Conservation (phyloP, 2,329 filamentous ascomycete species). For the Onygena corvina region DNA sequence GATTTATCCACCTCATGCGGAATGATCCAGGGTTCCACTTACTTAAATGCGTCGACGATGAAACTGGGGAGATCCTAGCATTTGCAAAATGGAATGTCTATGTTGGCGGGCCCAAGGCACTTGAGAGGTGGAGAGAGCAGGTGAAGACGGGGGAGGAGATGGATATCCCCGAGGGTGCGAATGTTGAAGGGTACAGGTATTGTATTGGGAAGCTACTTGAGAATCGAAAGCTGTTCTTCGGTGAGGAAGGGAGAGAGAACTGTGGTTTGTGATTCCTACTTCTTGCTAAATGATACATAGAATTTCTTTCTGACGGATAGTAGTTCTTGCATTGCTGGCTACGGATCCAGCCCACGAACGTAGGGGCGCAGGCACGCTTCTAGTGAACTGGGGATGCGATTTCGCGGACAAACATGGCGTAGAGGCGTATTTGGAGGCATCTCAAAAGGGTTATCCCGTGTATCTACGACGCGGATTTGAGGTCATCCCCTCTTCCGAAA, state of each 20-base stretch:
- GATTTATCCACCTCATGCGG: constrained; percentile 5
- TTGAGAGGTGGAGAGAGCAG: constrained; percentile 9
- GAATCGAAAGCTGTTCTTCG: constrained; percentile 10
- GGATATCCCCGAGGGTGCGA: constrained; percentile 7
- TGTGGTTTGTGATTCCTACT: constrained; percentile 9
- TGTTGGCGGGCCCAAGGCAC: constrained; percentile 1
- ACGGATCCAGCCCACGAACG: constrained; percentile 24
- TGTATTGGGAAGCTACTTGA: constrained; percentile 8
- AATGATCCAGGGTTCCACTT: constrained; percentile 11
- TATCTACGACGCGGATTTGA: constrained; percentile 23
- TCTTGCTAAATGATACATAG: background rate
- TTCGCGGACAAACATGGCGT: constrained; percentile 19
- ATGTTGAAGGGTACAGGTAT: constrained; percentile 11
- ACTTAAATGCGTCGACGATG: constrained; percentile 10
- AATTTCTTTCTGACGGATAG: background rate
- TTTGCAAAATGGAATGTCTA: constrained; percentile 12
- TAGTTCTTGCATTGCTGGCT: constrained; percentile 26
- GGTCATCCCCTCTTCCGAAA: constrained; percentile 13
- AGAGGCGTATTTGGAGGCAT: constrained; percentile 20
- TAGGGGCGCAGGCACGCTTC: constrained; percentile 20
- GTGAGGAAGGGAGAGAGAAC: constrained; percentile 13
- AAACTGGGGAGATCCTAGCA: constrained; percentile 13
- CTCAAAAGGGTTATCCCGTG: constrained; percentile 18
- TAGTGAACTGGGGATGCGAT: constrained; percentile 20
- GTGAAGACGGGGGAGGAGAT: constrained; percentile 9